A percentile compares a stretch with the other conserved stretches of the same genome.
These are phyloP conservation scores for Metschnikowia matae DNA, from an alignment of 805 yeast genomes.

Conservation along the genomic window DNA sequence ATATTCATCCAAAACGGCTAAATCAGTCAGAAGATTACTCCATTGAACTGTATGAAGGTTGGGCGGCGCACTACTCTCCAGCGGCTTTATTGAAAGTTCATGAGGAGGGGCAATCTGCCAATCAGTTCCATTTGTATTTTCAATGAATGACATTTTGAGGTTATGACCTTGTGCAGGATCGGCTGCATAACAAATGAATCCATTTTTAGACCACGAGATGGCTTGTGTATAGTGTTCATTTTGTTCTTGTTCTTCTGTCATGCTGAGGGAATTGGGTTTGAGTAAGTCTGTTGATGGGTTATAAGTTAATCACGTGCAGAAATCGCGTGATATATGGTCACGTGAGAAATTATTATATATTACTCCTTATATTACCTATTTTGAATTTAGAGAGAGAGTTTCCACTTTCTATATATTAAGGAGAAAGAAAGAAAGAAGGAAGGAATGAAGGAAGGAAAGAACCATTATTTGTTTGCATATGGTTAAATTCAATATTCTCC, in stretches of 20 bases:
- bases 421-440: no score
- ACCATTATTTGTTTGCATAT: no score
- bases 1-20: slow-evolving; percentile 69
- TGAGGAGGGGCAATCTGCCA: slow-evolving; percentile 75
- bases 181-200: slow-evolving; percentile 69
- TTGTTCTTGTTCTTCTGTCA: background rate
- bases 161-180: slow-evolving; percentile 29
- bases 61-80: slow-evolving; percentile 22
- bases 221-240: background rate
- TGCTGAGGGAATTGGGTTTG: background rate
- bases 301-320: background rate
- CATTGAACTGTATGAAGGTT: slow-evolving; percentile 53
- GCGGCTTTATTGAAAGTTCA: slow-evolving; percentile 28
- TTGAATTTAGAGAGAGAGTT: no score
- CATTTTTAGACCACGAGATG: slow-evolving; percentile 79
- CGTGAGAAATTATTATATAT: no score
- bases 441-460: no score
- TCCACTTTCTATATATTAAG: no score
- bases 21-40: slow-evolving; percentile 76
- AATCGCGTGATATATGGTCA: no score
- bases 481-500: no score
- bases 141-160: slow-evolving; percentile 62
- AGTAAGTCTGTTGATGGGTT: background rate
- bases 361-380: no score
- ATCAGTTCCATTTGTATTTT: slow-evolving; percentile 65